Base-by-base conservation (phyloP, 208 protist species). In the Tritrichomonas musculus region DNA sequence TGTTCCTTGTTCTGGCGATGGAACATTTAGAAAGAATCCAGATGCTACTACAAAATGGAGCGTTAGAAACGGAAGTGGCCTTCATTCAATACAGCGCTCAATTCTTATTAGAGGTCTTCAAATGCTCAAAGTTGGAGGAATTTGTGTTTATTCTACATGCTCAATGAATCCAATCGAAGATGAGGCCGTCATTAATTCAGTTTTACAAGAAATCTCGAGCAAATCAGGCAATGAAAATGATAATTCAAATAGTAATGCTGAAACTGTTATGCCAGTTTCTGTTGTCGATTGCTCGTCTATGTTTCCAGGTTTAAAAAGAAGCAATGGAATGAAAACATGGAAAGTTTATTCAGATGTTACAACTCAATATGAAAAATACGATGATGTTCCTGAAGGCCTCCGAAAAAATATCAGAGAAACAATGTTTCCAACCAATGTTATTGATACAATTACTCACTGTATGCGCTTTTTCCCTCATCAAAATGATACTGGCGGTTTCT, bases 401-500 rank as follows among this genome's bases (percentile, higher is more conserved):
- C 11, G 36, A 30, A 72, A 57, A 53, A 50, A 27, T 47, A 88
- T 94, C 14, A 20, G 33, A 2, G 14, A 22, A 1, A 88, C 92
- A 13, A 94, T 96, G 93, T 95, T 95, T 41, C 94, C 94, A 55
- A 93, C 93, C 0, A 60, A 92, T 41, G 27, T 94, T 14, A 27
- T 93, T 11, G 93, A 95, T 41, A 53, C 88, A 33, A 93, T 97
- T 44, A 92, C 95, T 1, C 50, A 94, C 1, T 96, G 95, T 57
- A 82, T 97, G 36, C 94, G 96, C 22, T 44, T 97, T 14, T 82
- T 95, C 1, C 96, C 96, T 4, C 96, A 97, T 84, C 33, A 94
- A 14, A 94, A 96, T 72, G 94, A 97, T 93, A 96, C 95, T 11
- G 96, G 96, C 92, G 96, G 95, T 8, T 97, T 97, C 93, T 97